Evolutionary conservation across 2,329 filamentous ascomycete species (phyloP).

Genomic region (Pseudogymnoascus sp.): DNA sequence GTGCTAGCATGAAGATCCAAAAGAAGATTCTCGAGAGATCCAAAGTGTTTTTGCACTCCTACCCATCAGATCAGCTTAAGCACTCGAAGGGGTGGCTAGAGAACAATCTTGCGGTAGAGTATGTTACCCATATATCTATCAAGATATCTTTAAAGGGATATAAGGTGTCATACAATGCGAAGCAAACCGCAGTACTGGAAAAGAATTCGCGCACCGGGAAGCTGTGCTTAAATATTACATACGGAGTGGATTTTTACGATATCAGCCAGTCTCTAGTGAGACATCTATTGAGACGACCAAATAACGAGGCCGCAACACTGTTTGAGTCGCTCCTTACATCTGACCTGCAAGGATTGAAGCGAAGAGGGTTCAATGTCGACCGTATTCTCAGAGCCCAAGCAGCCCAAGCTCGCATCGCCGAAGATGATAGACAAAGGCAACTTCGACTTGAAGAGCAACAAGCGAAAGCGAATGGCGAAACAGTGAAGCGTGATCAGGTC

Average conservation of each 20-base stretch:
- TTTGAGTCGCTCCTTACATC: conserved; percentile 86
- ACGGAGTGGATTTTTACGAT: conserved; percentile 77
- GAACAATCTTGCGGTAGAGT: conserved; percentile 68
- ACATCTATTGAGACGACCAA: conserved; percentile 71
- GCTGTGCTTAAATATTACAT: conserved; percentile 67
- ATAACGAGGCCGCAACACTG: conserved; percentile 80
- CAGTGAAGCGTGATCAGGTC: conserved; percentile 27
- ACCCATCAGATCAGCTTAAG: conserved; percentile 62
- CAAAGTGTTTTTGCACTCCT: conserved; percentile 80
- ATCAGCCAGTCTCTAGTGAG: conserved; percentile 81
- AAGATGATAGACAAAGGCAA: conserved; percentile 68
- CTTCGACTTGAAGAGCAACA: conserved; percentile 63
- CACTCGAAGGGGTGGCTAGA: conserved; percentile 89
- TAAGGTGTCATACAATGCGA: conserved; percentile 62
- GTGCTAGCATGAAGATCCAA: conserved; percentile 58
- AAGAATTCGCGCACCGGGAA: conserved; percentile 40
- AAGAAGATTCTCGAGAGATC: conserved; percentile 81
- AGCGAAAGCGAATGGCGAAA: conserved; percentile 39
- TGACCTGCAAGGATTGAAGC: conserved; percentile 70
- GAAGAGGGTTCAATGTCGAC: conserved; percentile 92
- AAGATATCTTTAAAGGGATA: conserved; percentile 67
- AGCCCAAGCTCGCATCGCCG: conserved; percentile 77
- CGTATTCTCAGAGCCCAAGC: conserved; percentile 84
- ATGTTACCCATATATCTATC: conserved; percentile 70
- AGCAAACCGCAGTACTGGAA: conserved; percentile 64